Conservation (phyloP, 2,329 filamentous ascomycete species). For the Kalmusia sp. region DNA sequence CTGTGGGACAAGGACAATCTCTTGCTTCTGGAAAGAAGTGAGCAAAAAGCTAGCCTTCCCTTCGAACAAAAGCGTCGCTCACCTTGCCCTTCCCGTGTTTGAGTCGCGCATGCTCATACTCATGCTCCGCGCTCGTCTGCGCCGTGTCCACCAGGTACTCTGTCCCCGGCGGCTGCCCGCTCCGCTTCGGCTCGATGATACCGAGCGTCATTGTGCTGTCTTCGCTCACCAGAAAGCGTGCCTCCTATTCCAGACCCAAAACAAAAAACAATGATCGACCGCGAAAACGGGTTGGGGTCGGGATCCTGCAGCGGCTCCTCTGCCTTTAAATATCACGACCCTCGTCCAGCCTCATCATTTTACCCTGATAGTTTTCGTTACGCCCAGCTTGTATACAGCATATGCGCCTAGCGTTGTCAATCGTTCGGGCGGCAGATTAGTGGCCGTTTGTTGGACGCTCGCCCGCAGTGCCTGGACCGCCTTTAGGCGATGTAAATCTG, state of each 20-base stretch:
- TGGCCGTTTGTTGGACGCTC: not conserved
- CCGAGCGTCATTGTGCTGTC: constrained; percentile 29
- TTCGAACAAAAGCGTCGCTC: no score
- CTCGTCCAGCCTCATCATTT: not conserved
- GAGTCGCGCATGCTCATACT: constrained; percentile 20
- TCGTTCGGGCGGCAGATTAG: not conserved
- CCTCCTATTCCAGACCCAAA: not conserved
- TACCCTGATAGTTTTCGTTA: not conserved
- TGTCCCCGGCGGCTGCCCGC: constrained; percentile 29
- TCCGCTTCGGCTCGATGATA: constrained; percentile 28
- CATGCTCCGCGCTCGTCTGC: constrained; percentile 17
- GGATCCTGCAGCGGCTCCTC: no score
- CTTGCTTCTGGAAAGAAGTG: constrained; percentile 15
- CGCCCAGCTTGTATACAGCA: not conserved
- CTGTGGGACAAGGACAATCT: constrained; percentile 31
- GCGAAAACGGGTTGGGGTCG: not conserved
- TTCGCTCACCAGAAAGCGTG: not conserved
- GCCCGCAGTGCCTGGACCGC: constrained; percentile 1
- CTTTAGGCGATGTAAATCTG: constrained; percentile 17
- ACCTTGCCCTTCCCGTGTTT: constrained; percentile 29
- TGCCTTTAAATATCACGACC: not conserved
- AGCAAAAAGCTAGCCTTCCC: no score
- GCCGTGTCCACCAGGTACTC: constrained; percentile 29
- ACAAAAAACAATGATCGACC: not conserved
- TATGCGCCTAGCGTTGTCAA: not conserved